A percentile compares a stretch with the other conserved stretches of the same genome.
These are phyloP conservation scores for Lolium rigidum DNA, from an alignment of 176 grass and related monocot species.

Conservation along the genomic window DNA sequence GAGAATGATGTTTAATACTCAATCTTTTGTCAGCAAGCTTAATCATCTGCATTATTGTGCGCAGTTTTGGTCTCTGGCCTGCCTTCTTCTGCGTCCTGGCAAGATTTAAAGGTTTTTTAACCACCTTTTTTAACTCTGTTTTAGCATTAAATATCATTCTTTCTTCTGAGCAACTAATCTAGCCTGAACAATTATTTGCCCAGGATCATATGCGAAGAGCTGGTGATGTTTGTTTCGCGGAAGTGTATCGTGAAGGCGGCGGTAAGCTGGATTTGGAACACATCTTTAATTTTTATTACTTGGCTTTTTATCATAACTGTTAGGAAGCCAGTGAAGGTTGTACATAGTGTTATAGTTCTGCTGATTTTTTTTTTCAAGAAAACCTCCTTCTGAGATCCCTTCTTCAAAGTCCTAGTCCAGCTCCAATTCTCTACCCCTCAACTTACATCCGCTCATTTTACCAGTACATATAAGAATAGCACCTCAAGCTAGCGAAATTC, in stretches of 20 bases:
- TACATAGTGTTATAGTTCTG: neutral
- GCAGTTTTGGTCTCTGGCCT: constrained; percentile 83
- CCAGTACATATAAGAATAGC: neutral
- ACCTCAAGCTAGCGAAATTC: neutral
- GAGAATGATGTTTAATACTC: constrained; percentile 9
- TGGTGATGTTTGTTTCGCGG: constrained; percentile 97
- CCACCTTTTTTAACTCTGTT: neutral
- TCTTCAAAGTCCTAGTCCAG: neutral
- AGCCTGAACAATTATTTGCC: neutral
- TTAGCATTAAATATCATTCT: neutral
- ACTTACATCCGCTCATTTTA: neutral
- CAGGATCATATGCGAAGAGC: constrained; percentile 98
- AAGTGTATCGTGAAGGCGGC: constrained; percentile 83
- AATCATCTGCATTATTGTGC: neutral
- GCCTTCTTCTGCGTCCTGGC: constrained; percentile 98
- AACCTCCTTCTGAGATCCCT: neutral
- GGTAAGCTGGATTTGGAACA: constrained; percentile 59
- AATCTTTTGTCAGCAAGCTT: neutral
- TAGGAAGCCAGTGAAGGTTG: neutral
- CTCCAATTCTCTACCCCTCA: neutral
- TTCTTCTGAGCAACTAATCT: neutral
- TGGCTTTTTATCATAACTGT: neutral
- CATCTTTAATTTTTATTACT: neutral
- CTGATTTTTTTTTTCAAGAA: neutral
- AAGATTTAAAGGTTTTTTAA: constrained; percentile 88